These are phyloP conservation scores for Luffa aegyptiaca DNA, from an alignment of 306 rosid genomes.

Conservation along the genomic window DNA sequence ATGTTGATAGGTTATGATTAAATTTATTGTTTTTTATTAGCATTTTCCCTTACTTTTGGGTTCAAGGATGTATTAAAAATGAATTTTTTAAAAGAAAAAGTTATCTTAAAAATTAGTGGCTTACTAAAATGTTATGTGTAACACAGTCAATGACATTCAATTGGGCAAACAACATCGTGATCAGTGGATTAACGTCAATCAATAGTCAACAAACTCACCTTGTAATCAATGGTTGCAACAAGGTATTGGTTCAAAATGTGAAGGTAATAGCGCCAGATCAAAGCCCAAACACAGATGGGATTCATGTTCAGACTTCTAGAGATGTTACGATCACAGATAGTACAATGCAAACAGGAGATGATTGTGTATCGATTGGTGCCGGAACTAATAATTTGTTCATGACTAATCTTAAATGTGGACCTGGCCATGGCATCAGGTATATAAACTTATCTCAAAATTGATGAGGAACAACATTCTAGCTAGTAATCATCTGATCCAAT, in stretches of 20 bases:
- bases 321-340: constrained; percentile 37
- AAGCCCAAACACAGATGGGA: constrained; percentile 19
- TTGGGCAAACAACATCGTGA: constrained; percentile 26
- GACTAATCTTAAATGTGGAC: constrained; percentile 48
- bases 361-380: constrained; percentile 19
- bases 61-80: too few species aligned
- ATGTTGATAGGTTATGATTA: too few species aligned
- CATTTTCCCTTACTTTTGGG: too few species aligned
- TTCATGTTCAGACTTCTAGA: constrained; percentile 45
- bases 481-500: too few species aligned
- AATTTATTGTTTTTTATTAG: neutral
- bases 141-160: constrained; percentile 34
- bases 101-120: too few species aligned
- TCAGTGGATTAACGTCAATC: constrained; percentile 11
- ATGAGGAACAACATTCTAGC: too few species aligned
- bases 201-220: constrained; percentile 16
- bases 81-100: too few species aligned
- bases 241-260: constrained; percentile 42
- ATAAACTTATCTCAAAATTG: neutral
- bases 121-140: neutral
- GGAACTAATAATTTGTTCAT: constrained; percentile 41
- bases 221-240: constrained; percentile 36
- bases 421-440: constrained; percentile 70
- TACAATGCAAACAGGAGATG: constrained; percentile 38
- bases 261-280: constrained; percentile 40